Evolutionary conservation across 768 basidiomycete species (phyloP), one percentile per base, ranked within the genome.

Genomic region (Boletus eberwhitei): DNA sequence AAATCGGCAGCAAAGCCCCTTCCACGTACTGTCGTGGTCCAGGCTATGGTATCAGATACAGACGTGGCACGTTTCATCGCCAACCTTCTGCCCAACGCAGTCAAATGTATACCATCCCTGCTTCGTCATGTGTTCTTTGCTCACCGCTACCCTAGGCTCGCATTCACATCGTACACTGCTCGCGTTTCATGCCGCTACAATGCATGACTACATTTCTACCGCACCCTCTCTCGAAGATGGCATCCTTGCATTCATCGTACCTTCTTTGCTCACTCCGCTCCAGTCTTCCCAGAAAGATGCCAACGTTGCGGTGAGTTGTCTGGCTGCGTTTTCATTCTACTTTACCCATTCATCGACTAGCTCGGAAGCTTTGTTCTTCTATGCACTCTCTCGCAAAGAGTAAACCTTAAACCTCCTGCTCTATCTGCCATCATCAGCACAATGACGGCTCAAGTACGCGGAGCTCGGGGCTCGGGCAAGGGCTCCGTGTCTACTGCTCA

Each of bases 181-280:
- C 41, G 85, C 85, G 1, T 98, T 98, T 73, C 90, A 92, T 69
- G 81, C 88, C 8, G 86, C 88, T 8, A 81, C 81, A 1, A 72
- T 93, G 41, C 82, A 94, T 34, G 93, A 91, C 38, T 95, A 88
- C 64, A 76, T 99, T 37, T 80, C 83, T 36, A 73, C 78, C 41
- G 74, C 69, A 34, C 78, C 85, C 51, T 59, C 66, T 5, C 64
- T 90, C 32, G 83, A 88, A 59, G 88, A 89, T 65, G 86, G 84
- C 17, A 77, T 80, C 0, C 69, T 87, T 14, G 87, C 85, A 0
- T 80, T 82, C 64, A 58, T 90, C 11, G 68, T 93, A 0, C 84
- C 88, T 7, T 82, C 86, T 2, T 66, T 86, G 16, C 65, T 90
- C 17, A 79, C 80, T 38, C 85, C 85, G 2, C 65, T 89, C 53